Conservation (phyloP, 768 basidiomycete species). For the Dictyophora rubrovolvata region DNA sequence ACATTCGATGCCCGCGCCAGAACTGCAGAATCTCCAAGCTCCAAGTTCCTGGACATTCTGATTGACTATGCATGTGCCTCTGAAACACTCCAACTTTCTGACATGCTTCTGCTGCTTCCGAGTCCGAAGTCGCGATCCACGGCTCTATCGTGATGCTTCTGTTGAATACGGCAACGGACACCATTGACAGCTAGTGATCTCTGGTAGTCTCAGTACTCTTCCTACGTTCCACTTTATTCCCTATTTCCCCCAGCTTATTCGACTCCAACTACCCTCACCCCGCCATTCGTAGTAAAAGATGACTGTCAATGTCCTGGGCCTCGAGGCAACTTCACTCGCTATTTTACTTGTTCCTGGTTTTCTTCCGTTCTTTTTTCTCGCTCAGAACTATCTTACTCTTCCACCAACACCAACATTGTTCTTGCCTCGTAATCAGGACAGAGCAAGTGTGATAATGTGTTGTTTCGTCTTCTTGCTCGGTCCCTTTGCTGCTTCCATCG, state of each 20-base stretch:
- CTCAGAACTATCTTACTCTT: not conserved
- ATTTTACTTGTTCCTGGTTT: constrained; percentile 3
- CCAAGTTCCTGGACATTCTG: too few species aligned
- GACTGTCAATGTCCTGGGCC: not conserved
- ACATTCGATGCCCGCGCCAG: too few species aligned
- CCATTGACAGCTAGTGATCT: too few species aligned
- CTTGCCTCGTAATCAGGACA: not conserved
- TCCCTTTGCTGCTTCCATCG: not conserved
- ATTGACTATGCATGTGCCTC: too few species aligned
- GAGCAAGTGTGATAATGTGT: not conserved
- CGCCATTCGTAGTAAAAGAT: not conserved
- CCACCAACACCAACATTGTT: not conserved
- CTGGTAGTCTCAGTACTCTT: too few species aligned
- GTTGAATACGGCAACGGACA: too few species aligned
- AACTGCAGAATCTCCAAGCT: too few species aligned
- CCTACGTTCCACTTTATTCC: too few species aligned
- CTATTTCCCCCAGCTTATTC: not conserved
- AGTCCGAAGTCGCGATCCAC: too few species aligned
- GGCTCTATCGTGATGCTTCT: too few species aligned
- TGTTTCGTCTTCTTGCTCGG: constrained; percentile 4
- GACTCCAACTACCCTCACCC: not conserved
- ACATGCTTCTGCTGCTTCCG: too few species aligned
- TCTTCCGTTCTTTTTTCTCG: constrained; percentile 5
- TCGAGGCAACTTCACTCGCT: not conserved
- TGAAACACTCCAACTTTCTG: too few species aligned